Base-by-base conservation (phyloP, 2,329 filamentous ascomycete species). In the Xylaria arbuscula region DNA sequence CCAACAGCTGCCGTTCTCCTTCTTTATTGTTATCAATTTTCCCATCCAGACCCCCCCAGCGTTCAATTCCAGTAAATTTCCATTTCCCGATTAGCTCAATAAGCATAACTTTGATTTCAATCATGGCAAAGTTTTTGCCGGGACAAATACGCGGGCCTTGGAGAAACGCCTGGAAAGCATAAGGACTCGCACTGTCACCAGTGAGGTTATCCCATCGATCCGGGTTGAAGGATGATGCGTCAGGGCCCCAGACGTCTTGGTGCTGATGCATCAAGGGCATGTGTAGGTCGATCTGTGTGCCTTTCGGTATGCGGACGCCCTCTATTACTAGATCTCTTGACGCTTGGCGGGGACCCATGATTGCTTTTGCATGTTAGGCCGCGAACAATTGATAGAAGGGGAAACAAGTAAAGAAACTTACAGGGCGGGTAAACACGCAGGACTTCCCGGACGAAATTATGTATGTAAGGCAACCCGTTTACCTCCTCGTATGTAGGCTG, bases 361-460 rank as follows among this genome's bases (percentile, higher is more conserved):
- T 42, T 17, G 71, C 74, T 73, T 57, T 45, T 28, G 40, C 42
- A 15, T 7, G 42, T 50, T 55, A 56, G 34, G 7, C 38, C 15
- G 4, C n/a, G 50, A 11, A 48, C 55, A 10, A 59, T 48, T 28
- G 54, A 28, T 22, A 2, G 32, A 19, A 36, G 19, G 34, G 13
- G 42, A 28, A 22, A 38, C 22, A 51, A 3, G n/a, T 48, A 56
- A 0, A 48, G 3, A 10, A 1, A 72, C 75, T 40, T 71, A 78
- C 78, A 66, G 4, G 80, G 78, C 6, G 73, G 68, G 68, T 78
- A 78, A 9, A 81, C 17, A 10, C 81, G 74, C 5, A 82, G 66
- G 2, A 77, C 68, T 64, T 83, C 81, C 32, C 75, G 75, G 24
- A 79, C 61, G 65, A 82, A 80, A 38, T 77, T 76, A 66, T 80